Evolutionary conservation across 805 yeast genomes (phyloP).

Genomic region (Candida piceae): DNA sequence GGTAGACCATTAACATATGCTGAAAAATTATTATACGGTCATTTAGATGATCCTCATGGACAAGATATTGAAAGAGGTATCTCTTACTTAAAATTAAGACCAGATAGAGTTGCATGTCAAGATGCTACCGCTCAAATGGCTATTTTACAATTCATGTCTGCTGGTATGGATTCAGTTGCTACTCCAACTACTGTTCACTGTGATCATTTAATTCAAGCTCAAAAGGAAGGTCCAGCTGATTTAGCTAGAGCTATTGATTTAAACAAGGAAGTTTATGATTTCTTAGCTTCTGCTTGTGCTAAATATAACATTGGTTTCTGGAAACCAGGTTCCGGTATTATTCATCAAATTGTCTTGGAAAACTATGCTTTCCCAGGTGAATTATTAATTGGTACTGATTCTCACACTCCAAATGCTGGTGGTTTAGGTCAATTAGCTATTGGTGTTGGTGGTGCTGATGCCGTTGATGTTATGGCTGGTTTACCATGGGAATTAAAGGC

Average conservation of each 20-base stretch:
- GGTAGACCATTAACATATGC: conserved; percentile 85
- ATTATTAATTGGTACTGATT: conserved; percentile 96
- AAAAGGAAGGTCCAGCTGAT: conserved; percentile 85
- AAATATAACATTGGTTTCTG: conserved; percentile 97
- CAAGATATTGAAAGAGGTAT: conserved; percentile 71
- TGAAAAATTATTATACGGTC: conserved; percentile 92
- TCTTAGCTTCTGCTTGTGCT: conserved; percentile 86
- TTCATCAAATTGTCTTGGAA: conserved; percentile 95
- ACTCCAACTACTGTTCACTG: conserved; percentile 97
- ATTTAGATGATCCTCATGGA: conserved; percentile 83
- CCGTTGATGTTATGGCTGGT: conserved; percentile 95
- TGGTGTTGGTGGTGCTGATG: conserved; percentile 99
- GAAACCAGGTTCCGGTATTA: conserved; percentile 99
- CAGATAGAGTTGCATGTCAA: conserved; percentile 99
- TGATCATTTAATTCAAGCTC: conserved; percentile 97
- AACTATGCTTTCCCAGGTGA: conserved; percentile 96
- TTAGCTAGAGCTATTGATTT: conserved; percentile 74
- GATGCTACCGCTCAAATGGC: conserved; percentile 99
- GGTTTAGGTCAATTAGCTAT: conserved; percentile 98
- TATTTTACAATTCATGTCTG: conserved; percentile 95
- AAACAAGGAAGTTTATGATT: conserved; percentile 93
- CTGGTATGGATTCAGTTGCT: conserved; percentile 79
- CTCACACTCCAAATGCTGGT: conserved; percentile 99
- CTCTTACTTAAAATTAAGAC: conserved; percentile 85
- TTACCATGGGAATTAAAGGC: conserved; percentile 99